Evolutionary conservation across 2,329 filamentous ascomycete species (phyloP).

Genomic region (Nemania sp.): DNA sequence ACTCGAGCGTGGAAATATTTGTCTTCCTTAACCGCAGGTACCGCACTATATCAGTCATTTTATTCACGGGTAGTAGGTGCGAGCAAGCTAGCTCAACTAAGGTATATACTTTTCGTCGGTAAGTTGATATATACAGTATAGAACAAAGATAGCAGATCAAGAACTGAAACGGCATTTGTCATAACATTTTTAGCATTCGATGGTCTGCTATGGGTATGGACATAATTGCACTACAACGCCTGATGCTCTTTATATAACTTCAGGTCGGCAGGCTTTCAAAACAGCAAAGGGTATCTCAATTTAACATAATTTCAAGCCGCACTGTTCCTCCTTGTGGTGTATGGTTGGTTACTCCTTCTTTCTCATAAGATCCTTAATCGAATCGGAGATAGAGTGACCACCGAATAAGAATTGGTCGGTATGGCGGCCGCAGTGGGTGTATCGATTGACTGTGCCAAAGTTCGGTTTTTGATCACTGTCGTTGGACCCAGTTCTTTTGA

Average conservation of each 20-base stretch:
- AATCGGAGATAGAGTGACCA: conserved; percentile 46
- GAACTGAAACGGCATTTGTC: neutral
- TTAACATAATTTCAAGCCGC: conserved; percentile 3
- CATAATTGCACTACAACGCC: neutral
- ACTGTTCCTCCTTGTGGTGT: neutral
- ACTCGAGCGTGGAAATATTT: too few species aligned
- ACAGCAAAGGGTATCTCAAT: conserved; percentile 24
- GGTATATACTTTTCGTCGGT: too few species aligned
- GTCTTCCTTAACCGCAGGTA: too few species aligned
- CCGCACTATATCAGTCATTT: too few species aligned
- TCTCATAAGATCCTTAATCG: conserved; percentile 45
- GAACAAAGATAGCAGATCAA: neutral
- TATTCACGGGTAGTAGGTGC: too few species aligned
- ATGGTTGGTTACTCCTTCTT: conserved; percentile 30
- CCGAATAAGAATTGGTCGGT: conserved; percentile 57
- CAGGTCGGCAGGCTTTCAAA: conserved; percentile 2
- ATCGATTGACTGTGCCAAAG: conserved; percentile 51
- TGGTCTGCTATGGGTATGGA: neutral
- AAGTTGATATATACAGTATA: too few species aligned
- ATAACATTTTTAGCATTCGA: conserved; percentile 5
- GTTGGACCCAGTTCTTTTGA: conserved; percentile 9
- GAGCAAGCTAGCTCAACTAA: too few species aligned
- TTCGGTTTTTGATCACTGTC: conserved; percentile 31
- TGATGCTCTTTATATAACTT: neutral
- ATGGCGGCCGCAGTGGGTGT: conserved; percentile 60